Percentiles rank a stretch among this genome's conserved stretches.
Evolutionary conservation across 805 yeast genomes (phyloP).

Genomic region (Ogataea ganodermae): DNA sequence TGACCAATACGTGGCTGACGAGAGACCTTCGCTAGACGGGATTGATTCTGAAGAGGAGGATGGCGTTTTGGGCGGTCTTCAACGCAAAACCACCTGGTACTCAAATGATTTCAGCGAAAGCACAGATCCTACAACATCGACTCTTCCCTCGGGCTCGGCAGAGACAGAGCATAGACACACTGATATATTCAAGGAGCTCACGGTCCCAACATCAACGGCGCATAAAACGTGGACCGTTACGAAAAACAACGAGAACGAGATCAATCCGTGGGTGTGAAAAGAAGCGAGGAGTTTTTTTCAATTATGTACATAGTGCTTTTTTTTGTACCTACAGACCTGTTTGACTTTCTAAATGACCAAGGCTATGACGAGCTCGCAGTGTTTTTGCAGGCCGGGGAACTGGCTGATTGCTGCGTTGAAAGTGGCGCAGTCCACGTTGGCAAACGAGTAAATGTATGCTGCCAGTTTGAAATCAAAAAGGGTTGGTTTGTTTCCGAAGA

Average conservation of each 20-base stretch:
- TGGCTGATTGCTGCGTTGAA: slow-evolving; percentile 5
- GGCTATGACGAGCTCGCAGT: slow-evolving; percentile 20
- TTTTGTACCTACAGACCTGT: too few species aligned
- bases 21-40: slow-evolving; percentile 17
- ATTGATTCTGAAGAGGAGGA: slow-evolving; percentile 18
- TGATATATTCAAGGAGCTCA: slow-evolving; percentile 50
- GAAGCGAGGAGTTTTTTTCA: too few species aligned
- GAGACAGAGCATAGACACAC: slow-evolving; percentile 35
- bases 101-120: neutral
- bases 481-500: slow-evolving; percentile 20
- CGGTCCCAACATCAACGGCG: slow-evolving; percentile 49
- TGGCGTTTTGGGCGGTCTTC: slow-evolving; percentile 9
- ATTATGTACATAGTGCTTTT: slow-evolving; percentile 1
- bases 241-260: slow-evolving; percentile 48
- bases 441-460: slow-evolving; percentile 22
- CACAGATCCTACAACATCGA: slow-evolving; percentile 6
- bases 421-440: slow-evolving; percentile 14
- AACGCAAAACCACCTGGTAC: slow-evolving; percentile 6
- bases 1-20: slow-evolving; percentile 39
- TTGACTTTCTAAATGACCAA: slow-evolving; percentile 11
- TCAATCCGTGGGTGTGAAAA: slow-evolving; percentile 62
- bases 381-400: slow-evolving; percentile 14
- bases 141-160: slow-evolving; percentile 1
- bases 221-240: slow-evolving; percentile 56
- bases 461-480: slow-evolving; percentile 29